Base-by-base conservation (phyloP, 2,329 filamentous ascomycete genomes). In the Coniochaeta sp. region DNA sequence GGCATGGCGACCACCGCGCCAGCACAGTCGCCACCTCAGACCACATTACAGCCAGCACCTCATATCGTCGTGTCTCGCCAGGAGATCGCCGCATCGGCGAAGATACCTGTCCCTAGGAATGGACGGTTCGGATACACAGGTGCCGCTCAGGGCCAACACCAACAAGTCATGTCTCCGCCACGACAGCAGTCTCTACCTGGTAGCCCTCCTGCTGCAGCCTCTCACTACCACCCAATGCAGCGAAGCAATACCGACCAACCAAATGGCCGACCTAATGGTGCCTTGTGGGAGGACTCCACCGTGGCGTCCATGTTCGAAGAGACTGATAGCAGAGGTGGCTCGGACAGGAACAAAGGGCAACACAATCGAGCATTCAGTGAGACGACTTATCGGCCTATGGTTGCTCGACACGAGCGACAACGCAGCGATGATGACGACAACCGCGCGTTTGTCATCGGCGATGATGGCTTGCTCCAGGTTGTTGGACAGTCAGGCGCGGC, bases 401-500 rank as follows among this genome's bases (percentile, higher is more conserved):
- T 50, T 18, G 50, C 38, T 20, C 56, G 51, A 35, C 53, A 53
- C 20, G 45, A 53, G 24, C 49, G 55, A 4, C 56, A 55, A 28
- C 55, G 54, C 18, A 57, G 30, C 16, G 48, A 54, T 14, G 56
- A 57, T 28, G 56, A 57, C n/a, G 57, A 58, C n/a, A 52, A 50
- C n/a, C 18, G 54, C 9, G 55, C 65, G 20, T 68, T 71, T 51
- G 56, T 66, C 10, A 55, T 72, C 35, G 62, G 62, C 14, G 67
- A 71, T n/a, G 63, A 70, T 35, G 67, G 71, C 27, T 55, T 64
- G 4, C 65, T 74, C 53, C 66, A 65, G 22, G 65, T 73, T 27
- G 55, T 67, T 7, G 55, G 58, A 48, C 57, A 30, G 51, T 28
- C 26, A 12, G 22, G 54, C 52, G 28, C 52, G 48, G 49, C 47